Percentiles rank a stretch among this genome's conserved stretches.
phyloP scores from a whole-genome alignment of 2,329 filamentous ascomycete species.

The Bipolaris sorokiniana region DNA sequence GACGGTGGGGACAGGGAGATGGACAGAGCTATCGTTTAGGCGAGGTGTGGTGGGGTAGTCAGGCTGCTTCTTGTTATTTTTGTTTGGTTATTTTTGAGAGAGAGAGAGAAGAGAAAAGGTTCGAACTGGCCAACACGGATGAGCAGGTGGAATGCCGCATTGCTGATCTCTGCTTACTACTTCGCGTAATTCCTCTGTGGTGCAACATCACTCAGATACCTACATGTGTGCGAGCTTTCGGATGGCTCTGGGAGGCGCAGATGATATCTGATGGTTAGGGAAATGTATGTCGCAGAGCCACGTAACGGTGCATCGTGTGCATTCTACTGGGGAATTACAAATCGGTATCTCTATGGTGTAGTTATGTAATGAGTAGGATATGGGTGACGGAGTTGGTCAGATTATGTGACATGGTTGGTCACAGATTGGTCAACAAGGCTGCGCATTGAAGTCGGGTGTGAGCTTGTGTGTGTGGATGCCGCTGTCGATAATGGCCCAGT shows the following conservation, averaged over 20 bases:
- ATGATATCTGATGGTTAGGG: not conserved
- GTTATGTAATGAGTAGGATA: not conserved
- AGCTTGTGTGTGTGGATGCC: not conserved
- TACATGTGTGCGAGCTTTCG: not conserved
- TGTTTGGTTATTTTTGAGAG: not conserved
- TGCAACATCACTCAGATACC: not conserved
- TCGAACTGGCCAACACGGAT: not conserved
- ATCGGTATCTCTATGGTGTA: not conserved
- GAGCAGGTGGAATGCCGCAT: not conserved
- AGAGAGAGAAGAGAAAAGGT: constrained; percentile 1
- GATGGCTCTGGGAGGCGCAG: not conserved
- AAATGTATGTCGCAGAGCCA: not conserved
- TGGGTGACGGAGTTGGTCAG: not conserved
- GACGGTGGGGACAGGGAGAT: not conserved
- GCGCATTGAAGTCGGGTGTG: not conserved
- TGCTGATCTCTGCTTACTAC: not conserved
- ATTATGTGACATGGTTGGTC: not conserved
- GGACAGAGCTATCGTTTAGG: constrained; percentile 1
- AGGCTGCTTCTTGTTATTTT: not conserved
- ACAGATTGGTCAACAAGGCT: not conserved
- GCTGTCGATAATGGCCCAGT: not conserved
- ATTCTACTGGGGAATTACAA: not conserved
- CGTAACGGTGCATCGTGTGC: not conserved
- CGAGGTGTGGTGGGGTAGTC: constrained; percentile 12
- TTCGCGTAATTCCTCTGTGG: not conserved